phyloP scores from a whole-genome alignment of 2,329 filamentous ascomycete genomes.

The Cordyceps militaris region DNA sequence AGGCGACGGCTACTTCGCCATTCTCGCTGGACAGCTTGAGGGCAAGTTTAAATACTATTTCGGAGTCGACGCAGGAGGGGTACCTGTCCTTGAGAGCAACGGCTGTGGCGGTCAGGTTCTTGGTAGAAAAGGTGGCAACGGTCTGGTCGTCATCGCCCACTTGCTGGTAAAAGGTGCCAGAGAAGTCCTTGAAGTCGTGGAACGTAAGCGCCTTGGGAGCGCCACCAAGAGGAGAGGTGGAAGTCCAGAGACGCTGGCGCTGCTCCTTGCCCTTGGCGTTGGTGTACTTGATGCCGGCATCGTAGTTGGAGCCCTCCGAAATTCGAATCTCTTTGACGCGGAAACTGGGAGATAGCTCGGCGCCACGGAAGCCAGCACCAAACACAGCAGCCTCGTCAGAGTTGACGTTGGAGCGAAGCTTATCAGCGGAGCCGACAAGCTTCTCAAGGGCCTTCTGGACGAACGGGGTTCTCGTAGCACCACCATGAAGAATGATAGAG shows the following conservation, averaged over 20 bases:
- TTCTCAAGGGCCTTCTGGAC: slow-evolving; percentile 84
- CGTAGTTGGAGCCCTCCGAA: slow-evolving; percentile 68
- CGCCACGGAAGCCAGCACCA: slow-evolving; percentile 89
- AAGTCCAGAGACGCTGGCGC: slow-evolving; percentile 76
- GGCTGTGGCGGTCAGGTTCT: slow-evolving; percentile 82
- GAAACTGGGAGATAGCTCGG: slow-evolving; percentile 88
- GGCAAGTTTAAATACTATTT: slow-evolving; percentile 73
- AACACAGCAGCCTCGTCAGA: slow-evolving; percentile 95
- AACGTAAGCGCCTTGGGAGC: slow-evolving; percentile 79
- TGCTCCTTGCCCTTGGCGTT: slow-evolving; percentile 61
- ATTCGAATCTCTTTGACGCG: slow-evolving; percentile 93
- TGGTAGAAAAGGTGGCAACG: slow-evolving; percentile 62
- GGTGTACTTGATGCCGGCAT: slow-evolving; percentile 68
- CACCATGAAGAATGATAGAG: slow-evolving; percentile 89
- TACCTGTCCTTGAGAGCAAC: slow-evolving; percentile 69
- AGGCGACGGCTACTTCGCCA: slow-evolving; percentile 71
- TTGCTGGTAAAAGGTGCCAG: slow-evolving; percentile 72
- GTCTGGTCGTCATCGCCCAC: slow-evolving; percentile 52
- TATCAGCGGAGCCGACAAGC: slow-evolving; percentile 62
- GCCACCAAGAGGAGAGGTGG: slow-evolving; percentile 66
- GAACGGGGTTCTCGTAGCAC: slow-evolving; percentile 83
- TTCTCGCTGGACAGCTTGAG: slow-evolving; percentile 65
- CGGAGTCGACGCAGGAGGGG: slow-evolving; percentile 61
- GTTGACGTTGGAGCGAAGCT: slow-evolving; percentile 90
- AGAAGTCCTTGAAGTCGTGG: slow-evolving; percentile 74